These are phyloP conservation scores for Curvularia sp. DNA, from an alignment of 2,329 filamentous ascomycete genomes.

Conservation along the genomic window DNA sequence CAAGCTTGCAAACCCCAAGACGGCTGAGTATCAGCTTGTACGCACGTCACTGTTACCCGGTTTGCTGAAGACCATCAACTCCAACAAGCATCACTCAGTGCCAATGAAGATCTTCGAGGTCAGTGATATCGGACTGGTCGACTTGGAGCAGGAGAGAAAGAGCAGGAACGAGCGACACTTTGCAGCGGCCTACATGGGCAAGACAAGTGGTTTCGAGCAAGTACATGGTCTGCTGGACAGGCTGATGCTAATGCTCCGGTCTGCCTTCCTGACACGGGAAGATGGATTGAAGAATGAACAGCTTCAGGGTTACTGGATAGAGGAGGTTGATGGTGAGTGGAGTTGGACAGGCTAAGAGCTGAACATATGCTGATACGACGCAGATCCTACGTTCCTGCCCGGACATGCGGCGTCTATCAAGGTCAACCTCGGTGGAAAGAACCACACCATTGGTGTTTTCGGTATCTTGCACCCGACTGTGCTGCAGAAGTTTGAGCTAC, in stretches of 20 bases:
- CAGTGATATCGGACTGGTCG: slow-evolving; percentile 91
- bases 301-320: slow-evolving; percentile 84
- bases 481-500: slow-evolving; percentile 90
- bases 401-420: slow-evolving; percentile 88
- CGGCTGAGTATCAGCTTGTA: slow-evolving; percentile 90
- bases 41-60: slow-evolving; percentile 86
- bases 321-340: slow-evolving; percentile 77
- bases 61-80: slow-evolving; percentile 88
- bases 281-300: slow-evolving; percentile 66
- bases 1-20: slow-evolving; percentile 90
- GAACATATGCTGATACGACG: slow-evolving; percentile 15
- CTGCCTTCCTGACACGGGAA: slow-evolving; percentile 77
- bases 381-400: slow-evolving; percentile 85
- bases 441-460: slow-evolving; percentile 82
- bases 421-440: slow-evolving; percentile 75
- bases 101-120: slow-evolving; percentile 94
- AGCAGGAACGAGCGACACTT: slow-evolving; percentile 92
- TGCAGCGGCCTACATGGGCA: slow-evolving; percentile 94
- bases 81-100: slow-evolving; percentile 87
- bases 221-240: slow-evolving; percentile 94
- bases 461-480: slow-evolving; percentile 94
- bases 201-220: slow-evolving; percentile 91
- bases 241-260: slow-evolving; percentile 88
- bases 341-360: neutral
- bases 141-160: slow-evolving; percentile 79